Evolutionary conservation across 2,329 filamentous ascomycete genomes (phyloP).

Genomic region (Diaporthe amygdali): DNA sequence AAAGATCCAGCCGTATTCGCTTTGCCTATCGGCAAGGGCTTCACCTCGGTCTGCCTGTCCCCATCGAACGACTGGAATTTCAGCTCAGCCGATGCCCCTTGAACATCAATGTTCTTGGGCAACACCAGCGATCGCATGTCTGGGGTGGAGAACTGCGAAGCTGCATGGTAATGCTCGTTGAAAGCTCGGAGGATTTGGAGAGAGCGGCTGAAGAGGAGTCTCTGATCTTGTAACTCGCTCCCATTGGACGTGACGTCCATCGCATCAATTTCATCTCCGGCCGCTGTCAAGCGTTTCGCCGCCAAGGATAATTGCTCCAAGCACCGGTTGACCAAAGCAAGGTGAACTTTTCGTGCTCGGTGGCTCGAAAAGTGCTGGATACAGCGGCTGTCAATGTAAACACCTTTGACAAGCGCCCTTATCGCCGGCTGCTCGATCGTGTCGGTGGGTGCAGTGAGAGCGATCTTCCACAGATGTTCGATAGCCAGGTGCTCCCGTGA

Average conservation of each 20-base stretch:
- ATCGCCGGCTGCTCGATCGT: constrained; percentile 73
- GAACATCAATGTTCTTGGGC: constrained; percentile 54
- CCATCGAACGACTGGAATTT: constrained; percentile 78
- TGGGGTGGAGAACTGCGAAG: constrained; percentile 63
- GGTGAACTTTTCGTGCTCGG: constrained; percentile 64
- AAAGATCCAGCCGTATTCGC: constrained; percentile 75
- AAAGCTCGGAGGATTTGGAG: constrained; percentile 72
- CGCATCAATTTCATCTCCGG: constrained; percentile 52
- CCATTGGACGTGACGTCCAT: constrained; percentile 58
- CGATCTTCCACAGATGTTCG: constrained; percentile 84
- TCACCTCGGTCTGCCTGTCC: constrained; percentile 62
- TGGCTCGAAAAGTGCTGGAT: constrained; percentile 55
- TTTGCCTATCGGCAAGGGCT: constrained; percentile 68
- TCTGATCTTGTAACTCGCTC: constrained; percentile 47
- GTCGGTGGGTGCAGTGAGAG: constrained; percentile 69
- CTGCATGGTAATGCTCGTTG: constrained; percentile 67
- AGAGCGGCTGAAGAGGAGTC: constrained; percentile 71
- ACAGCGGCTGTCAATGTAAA: constrained; percentile 69
- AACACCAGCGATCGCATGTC: constrained; percentile 60
- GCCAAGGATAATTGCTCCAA: constrained; percentile 71
- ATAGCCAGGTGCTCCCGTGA: constrained; percentile 57
- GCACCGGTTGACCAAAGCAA: constrained; percentile 75
- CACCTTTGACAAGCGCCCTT: constrained; percentile 68
- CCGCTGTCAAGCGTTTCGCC: constrained; percentile 58
- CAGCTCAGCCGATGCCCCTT: constrained; percentile 69